These are phyloP conservation scores for Entomortierella chlamydospora DNA, from an alignment of 192 early-diverging fungal species.

Conservation along the genomic window DNA sequence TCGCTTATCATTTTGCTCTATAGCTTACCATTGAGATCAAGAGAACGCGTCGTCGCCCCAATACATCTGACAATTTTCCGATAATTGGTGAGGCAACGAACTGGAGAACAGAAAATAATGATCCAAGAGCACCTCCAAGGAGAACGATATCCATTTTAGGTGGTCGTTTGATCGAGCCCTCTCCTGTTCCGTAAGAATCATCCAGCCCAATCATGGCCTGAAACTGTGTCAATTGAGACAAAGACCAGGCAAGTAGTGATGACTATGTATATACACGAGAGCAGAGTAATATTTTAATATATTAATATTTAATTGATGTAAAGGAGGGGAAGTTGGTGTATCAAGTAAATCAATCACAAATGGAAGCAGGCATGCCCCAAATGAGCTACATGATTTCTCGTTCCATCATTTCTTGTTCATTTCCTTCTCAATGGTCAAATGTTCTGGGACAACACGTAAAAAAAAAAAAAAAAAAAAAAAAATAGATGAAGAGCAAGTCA, in stretches of 20 bases:
- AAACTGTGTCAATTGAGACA: constrained; percentile 43
- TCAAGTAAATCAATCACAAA: neutral
- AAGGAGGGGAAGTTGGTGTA: neutral
- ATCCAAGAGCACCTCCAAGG: constrained; percentile 91
- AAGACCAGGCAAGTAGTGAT: constrained; percentile 53
- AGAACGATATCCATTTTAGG: constrained; percentile 81
- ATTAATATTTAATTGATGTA: no score
- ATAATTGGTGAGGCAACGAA: constrained; percentile 89
- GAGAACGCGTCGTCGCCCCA: constrained; percentile 84
- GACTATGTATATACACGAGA: constrained; percentile 13
- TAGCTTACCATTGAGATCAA: constrained; percentile 88
- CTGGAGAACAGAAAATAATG: constrained; percentile 94
- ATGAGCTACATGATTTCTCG: no score
- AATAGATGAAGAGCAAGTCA: neutral
- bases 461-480: neutral
- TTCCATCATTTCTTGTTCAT: no score
- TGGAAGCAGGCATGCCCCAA: no score
- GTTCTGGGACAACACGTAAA: neutral
- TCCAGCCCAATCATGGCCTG: constrained; percentile 43
- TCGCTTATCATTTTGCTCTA: no score
- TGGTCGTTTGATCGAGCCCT: constrained; percentile 24
- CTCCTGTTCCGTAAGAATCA: constrained; percentile 10
- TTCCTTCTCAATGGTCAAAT: no score
- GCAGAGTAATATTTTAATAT: no score
- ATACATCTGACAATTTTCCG: constrained; percentile 80